Conservation (phyloP, 2,329 filamentous ascomycete genomes). For the Immersiporthe knoxdaviesiana region DNA sequence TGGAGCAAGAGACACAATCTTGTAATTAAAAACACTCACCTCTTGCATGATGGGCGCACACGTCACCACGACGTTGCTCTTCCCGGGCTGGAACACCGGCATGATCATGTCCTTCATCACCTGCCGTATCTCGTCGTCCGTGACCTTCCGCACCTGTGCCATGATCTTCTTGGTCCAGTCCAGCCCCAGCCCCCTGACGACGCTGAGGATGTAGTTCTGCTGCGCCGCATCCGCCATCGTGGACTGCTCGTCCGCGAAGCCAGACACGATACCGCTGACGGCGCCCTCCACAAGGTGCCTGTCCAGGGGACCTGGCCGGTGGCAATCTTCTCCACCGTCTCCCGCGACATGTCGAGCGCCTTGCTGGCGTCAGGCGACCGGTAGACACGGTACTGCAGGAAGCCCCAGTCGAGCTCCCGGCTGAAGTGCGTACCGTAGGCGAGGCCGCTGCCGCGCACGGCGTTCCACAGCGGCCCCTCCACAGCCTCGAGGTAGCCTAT, state of each 20-base stretch:
- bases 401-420: conserved; percentile 76
- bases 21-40: conserved; percentile 56
- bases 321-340: conserved; percentile 75
- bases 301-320: conserved; percentile 75
- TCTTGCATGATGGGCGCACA: conserved; percentile 85
- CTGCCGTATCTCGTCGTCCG: conserved; percentile 73
- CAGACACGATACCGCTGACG: conserved; percentile 84
- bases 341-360: conserved; percentile 77
- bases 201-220: conserved; percentile 80
- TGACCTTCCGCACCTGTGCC: conserved; percentile 75
- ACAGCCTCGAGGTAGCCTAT: conserved; percentile 89
- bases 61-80: conserved; percentile 84
- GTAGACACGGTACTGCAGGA: conserved; percentile 84
- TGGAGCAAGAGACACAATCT: neutral
- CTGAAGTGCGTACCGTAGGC: conserved; percentile 87
- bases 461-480: conserved; percentile 92
- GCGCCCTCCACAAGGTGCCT: conserved; percentile 84
- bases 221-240: conserved; percentile 82
- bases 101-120: conserved; percentile 76
- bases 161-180: conserved; percentile 81
- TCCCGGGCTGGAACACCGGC: conserved; percentile 78
- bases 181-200: conserved; percentile 73
- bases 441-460: conserved; percentile 88
- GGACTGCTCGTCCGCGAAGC: conserved; percentile 84
- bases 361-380: conserved; percentile 87